A percentile compares a stretch with the other conserved stretches of the same genome.
These are phyloP conservation scores for Mediolabrus comicus DNA, from an alignment of 108 stramenopile species.

Conservation along the genomic window DNA sequence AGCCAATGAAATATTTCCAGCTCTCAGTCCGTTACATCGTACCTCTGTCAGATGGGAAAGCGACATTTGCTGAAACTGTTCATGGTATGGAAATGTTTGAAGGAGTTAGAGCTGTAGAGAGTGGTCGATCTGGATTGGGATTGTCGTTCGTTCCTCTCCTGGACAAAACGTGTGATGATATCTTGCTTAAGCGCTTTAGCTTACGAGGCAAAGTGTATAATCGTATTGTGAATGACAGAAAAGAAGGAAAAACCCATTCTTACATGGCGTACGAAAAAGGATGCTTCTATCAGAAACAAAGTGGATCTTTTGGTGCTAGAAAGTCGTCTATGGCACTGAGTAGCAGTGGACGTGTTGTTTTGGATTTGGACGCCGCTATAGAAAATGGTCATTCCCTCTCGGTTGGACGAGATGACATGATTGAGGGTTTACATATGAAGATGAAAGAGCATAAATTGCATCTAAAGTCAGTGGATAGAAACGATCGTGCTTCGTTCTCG, in stretches of 20 bases:
- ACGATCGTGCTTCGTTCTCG: neutral
- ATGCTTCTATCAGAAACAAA: slow-evolving; percentile 50
- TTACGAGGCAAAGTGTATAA: slow-evolving; percentile 56
- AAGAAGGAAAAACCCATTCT: slow-evolving; percentile 17
- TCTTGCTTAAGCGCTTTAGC: slow-evolving; percentile 30
- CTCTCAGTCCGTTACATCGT: slow-evolving; percentile 60
- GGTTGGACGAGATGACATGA: slow-evolving; percentile 63
- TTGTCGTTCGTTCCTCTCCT: slow-evolving; percentile 54
- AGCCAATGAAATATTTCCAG: slow-evolving; percentile 51
- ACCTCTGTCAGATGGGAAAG: slow-evolving; percentile 39
- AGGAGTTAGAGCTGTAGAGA: slow-evolving; percentile 35
- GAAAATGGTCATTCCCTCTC: slow-evolving; percentile 55
- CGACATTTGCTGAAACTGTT: slow-evolving; percentile 65
- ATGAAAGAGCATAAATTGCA: slow-evolving; percentile 64
- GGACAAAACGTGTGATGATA: slow-evolving; percentile 16
- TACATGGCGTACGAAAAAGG: slow-evolving; percentile 66
- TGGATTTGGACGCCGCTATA: slow-evolving; percentile 61
- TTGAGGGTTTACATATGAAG: slow-evolving; percentile 61
- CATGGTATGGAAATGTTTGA: slow-evolving; percentile 65
- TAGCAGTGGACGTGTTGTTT: slow-evolving; percentile 59
- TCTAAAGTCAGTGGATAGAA: slow-evolving; percentile 12
- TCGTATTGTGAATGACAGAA: slow-evolving; percentile 1
- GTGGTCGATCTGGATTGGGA: slow-evolving; percentile 6
- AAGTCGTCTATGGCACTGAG: slow-evolving; percentile 44
- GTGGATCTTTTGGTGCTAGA: slow-evolving; percentile 21